These are phyloP conservation scores for Coriolopsis trogii DNA, from an alignment of 1,284 basidiomycete species.

Conservation along the genomic window DNA sequence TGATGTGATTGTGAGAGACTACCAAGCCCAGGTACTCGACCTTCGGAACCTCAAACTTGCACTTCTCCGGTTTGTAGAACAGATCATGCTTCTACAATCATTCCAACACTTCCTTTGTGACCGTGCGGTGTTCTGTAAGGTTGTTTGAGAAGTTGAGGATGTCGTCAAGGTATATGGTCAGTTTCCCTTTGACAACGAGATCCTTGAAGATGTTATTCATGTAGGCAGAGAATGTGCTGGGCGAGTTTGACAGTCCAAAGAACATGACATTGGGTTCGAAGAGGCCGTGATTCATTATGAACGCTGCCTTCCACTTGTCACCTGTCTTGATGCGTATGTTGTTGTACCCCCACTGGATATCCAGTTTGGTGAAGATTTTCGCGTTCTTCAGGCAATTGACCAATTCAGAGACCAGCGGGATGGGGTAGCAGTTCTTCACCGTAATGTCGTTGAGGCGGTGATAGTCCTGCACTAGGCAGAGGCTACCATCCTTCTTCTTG, in stretches of 20 bases:
- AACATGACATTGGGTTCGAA: constrained; percentile 38
- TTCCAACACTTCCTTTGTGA: constrained; percentile 34
- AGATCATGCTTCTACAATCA: constrained; percentile 28
- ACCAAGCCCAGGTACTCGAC: constrained; percentile 20
- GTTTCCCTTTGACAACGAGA: constrained; percentile 15
- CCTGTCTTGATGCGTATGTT: constrained; percentile 24
- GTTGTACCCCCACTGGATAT: constrained; percentile 32
- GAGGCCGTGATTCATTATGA: constrained; percentile 19
- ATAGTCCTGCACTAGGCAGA: constrained; percentile 33
- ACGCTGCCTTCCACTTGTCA: constrained; percentile 24
- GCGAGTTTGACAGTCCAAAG: constrained; percentile 37
- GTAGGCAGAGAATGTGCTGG: constrained; percentile 30
- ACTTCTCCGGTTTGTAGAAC: constrained; percentile 31
- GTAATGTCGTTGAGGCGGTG: constrained; percentile 32
- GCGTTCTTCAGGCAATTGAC: constrained; percentile 33
- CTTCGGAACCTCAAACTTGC: constrained; percentile 31
- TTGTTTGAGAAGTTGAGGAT: constrained; percentile 26
- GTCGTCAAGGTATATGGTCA: constrained; percentile 31
- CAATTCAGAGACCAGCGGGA: constrained; percentile 38
- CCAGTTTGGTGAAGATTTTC: constrained; percentile 37
- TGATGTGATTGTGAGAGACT: not conserved
- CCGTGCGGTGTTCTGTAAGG: constrained; percentile 11
- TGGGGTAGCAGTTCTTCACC: constrained; percentile 36
- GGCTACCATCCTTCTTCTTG: constrained; percentile 42
- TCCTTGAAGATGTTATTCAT: constrained; percentile 29